phyloP scores from a whole-genome alignment of 2,329 filamentous ascomycete species.

The Fusarium ambrosium region DNA sequence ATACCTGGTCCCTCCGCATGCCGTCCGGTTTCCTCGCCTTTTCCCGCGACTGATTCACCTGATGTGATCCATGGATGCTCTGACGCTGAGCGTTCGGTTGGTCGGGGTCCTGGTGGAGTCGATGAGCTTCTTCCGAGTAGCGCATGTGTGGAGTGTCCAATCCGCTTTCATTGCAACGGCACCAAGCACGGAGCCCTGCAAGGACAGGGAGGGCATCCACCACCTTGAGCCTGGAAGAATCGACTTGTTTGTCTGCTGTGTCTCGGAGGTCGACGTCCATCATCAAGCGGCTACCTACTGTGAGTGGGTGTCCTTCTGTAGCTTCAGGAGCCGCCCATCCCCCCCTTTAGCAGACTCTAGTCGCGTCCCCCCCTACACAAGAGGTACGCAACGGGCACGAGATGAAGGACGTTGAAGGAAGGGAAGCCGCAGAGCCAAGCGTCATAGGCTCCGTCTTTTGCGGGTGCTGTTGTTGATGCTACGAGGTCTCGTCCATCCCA shows the following conservation, averaged over 20 bases:
- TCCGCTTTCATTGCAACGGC: conserved; percentile 48
- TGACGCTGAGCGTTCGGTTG: conserved; percentile 39
- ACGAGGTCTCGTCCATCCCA: conserved; percentile 28
- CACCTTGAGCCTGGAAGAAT: conserved; percentile 19
- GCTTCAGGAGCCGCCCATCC: conserved; percentile 18
- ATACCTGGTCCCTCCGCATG: conserved; percentile 2
- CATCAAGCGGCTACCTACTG: conserved; percentile 6
- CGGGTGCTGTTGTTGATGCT: conserved; percentile 39
- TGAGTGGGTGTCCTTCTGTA: conserved; percentile 11
- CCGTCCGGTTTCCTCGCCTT: conserved; percentile 16
- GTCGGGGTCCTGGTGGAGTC: conserved; percentile 41
- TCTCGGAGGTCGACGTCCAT: conserved; percentile 14
- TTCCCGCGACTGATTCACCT: conserved; percentile 36
- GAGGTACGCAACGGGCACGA: conserved; percentile 4
- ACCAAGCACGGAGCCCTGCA: conserved; percentile 41
- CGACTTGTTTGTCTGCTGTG: not conserved
- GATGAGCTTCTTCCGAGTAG: conserved; percentile 44
- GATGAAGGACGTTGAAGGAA: conserved; percentile 14
- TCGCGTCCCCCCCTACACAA: not conserved
- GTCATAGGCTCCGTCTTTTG: conserved; percentile 37
- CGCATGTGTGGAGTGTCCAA: conserved; percentile 46
- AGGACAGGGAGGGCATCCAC: conserved; percentile 41
- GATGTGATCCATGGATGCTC: conserved; percentile 44
- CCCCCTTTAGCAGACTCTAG: not conserved
- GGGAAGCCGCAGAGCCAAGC: conserved; percentile 14